These are phyloP conservation scores for Colletotrichum musae DNA, from an alignment of 2,329 filamentous ascomycete species.

Conservation along the genomic window DNA sequence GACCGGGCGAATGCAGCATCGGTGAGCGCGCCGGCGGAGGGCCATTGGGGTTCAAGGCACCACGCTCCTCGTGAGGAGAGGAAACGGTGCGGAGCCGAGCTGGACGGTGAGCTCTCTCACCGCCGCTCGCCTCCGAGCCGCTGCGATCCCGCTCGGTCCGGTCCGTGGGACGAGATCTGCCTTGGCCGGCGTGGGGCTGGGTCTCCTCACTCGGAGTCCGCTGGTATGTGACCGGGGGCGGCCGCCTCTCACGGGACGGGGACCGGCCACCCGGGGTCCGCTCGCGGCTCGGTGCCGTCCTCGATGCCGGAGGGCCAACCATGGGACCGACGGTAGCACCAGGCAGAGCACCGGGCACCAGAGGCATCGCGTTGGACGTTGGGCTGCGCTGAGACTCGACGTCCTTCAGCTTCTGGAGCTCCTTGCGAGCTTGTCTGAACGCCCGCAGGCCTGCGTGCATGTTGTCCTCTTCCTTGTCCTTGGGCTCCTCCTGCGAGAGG, in stretches of 20 bases:
- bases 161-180: constrained; percentile 45
- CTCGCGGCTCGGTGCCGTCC: constrained; percentile 45
- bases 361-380: constrained; percentile 43
- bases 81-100: constrained; percentile 47
- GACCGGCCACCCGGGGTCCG: constrained; percentile 50
- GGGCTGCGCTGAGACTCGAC: constrained; percentile 60
- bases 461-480: constrained; percentile 56
- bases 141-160: constrained; percentile 66
- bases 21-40: constrained; percentile 47
- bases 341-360: constrained; percentile 15
- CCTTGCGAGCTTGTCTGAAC: constrained; percentile 70
- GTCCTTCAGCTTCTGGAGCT: constrained; percentile 70
- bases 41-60: constrained; percentile 18
- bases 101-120: constrained; percentile 54
- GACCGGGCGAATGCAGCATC: constrained; percentile 60
- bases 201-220: constrained; percentile 60
- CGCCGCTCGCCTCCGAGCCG: constrained; percentile 69
- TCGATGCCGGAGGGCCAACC: constrained; percentile 39
- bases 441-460: constrained; percentile 67
- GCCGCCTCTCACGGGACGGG: constrained; percentile 61
- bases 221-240: constrained; percentile 61
- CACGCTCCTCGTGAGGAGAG: constrained; percentile 43
- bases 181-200: constrained; percentile 47
- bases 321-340: constrained; percentile 7
- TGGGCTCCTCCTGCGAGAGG: constrained; percentile 42